Evolutionary conservation across 371 early-diverging fungal genomes (phyloP), one percentile per base, ranked within the genome.

Genomic region (Scutellospora calospora): DNA sequence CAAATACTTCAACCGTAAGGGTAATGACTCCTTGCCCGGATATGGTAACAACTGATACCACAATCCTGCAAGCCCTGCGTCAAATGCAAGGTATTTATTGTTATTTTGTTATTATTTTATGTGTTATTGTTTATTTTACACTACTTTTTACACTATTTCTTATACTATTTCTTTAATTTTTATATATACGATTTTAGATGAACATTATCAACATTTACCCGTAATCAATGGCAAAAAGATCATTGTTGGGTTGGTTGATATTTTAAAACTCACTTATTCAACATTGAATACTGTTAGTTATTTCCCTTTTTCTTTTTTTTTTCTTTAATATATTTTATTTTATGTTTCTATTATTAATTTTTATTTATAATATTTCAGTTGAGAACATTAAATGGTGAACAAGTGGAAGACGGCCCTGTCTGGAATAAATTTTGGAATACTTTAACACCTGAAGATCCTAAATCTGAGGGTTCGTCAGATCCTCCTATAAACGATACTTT

Each of bases 11-110:
- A 45, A 45, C 11, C 1, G 93, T 96, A 16, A 92, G 97, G 52
- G 95, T 97, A 27, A 96, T 97, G 97, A 97, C 97, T 0, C 97
- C 97, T 59, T 95, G 97, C 77, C 97, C 97, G 0, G 97, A 98
- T 84, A 94, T 94, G 0, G 94, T 95, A 3, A 79, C 88, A 41
- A 89, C 93, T 45, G 87, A 89, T 63, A 94, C 94, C 62, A 88
- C 95, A 8, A 93, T 97, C 73, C 84, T 97, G 81, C 96, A 96
- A 45, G 97, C 97, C 1, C 87, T 97, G 65, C 93, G 94, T 83
- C 95, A 94, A 86, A 93, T 97, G 91, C 93, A 97, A 84, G 97
- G 88, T 83, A 85, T 85, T 54, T 57, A 76, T 62, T 45, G 9
- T 45, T 45, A 45, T 45, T 45, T n/a, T n/a, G n/a, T n/a, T 63